Base-by-base conservation (phyloP, 352 stramenopile genomes). In the Aphanomyces euteiches region DNA sequence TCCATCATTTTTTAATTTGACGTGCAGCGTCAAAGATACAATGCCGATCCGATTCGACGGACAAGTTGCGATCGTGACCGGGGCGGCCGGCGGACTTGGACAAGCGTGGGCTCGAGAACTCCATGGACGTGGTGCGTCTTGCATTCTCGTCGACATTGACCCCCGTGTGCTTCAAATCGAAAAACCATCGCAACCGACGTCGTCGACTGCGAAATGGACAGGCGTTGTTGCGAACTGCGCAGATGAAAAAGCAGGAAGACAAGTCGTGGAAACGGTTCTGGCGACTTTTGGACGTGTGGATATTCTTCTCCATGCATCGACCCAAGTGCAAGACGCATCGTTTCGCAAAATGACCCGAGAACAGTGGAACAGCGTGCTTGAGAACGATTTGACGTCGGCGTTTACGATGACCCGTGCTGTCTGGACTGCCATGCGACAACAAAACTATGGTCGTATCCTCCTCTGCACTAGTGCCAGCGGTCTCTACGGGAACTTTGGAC, bases 401-500 rank as follows among this genome's bases (percentile, higher is more conserved):
- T 90, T 91, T 65, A 68, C 63, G 10, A 79, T 88, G n/a, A 87
- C 84, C 40, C 72, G 87, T 69, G 84, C 84, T 0, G 84, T 80
- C 67, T 91, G 84, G 84, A 73, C 82, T 7, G 75, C 87, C 64
- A 90, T 91, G 84, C 79, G 84, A 28, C 57, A 80, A 41, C 82
- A 91, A 73, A 85, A 85, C 57, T 90, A 89, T 65, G 84, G 84
- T 5, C 81, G 82, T 56, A 88, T 91, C 67, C 75, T 91, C 53
- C 88, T 89, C 72, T 90, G 82, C 61, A 76, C 85, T 66, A 90
- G 82, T 13, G 81, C 78, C 15, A 74, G 82, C 3, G 84, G 84
- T 1, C 72, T 92, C 34, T 92, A 92, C 53, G 84, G 84, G 15
- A 89, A 92, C 72, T 92, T 92, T 67, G 84, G 84, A 3, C 84